Conservation (phyloP, 805 yeast genomes). For the Lachancea sp. region DNA sequence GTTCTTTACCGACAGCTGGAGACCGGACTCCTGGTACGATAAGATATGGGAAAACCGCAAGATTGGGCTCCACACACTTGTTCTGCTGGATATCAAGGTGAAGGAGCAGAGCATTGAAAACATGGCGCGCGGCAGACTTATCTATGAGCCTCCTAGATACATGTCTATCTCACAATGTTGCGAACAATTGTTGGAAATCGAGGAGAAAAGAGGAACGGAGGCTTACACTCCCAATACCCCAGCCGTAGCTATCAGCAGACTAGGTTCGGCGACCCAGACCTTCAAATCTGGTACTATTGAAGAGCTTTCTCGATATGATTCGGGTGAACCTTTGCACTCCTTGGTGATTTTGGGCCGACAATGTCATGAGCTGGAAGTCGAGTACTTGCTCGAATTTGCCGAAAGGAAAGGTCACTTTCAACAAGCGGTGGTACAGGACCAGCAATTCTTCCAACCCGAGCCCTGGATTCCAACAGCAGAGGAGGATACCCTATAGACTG, state of each 20-base stretch:
- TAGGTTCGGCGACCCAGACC: constrained; percentile 78
- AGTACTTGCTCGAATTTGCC: constrained; percentile 72
- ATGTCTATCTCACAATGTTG: constrained; percentile 91
- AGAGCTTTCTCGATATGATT: constrained; percentile 73
- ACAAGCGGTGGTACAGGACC: constrained; percentile 43
- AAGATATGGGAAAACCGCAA: constrained; percentile 83
- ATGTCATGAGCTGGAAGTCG: constrained; percentile 88
- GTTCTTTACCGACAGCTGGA: constrained; percentile 92
- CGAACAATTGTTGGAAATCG: constrained; percentile 79
- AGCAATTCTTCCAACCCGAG: constrained; percentile 67
- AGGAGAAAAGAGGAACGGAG: constrained; percentile 63
- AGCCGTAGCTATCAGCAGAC: constrained; percentile 85
- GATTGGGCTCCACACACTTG: constrained; percentile 85
- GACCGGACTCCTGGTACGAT: constrained; percentile 91
- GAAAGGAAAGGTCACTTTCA: constrained; percentile 49
- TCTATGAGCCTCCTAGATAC: constrained; percentile 95
- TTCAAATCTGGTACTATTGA: constrained; percentile 80
- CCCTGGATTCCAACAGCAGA: constrained; percentile 51
- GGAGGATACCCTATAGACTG: constrained; percentile 1
- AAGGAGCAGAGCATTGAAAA: constrained; percentile 94
- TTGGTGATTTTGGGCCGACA: constrained; percentile 85
- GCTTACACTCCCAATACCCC: constrained; percentile 87
- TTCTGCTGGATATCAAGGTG: constrained; percentile 87
- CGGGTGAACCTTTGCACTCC: constrained; percentile 94
- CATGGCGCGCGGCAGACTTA: constrained; percentile 84